phyloP scores from a whole-genome alignment of 2,329 filamentous ascomycete genomes.

The Chrysosphaeria jannelii region DNA sequence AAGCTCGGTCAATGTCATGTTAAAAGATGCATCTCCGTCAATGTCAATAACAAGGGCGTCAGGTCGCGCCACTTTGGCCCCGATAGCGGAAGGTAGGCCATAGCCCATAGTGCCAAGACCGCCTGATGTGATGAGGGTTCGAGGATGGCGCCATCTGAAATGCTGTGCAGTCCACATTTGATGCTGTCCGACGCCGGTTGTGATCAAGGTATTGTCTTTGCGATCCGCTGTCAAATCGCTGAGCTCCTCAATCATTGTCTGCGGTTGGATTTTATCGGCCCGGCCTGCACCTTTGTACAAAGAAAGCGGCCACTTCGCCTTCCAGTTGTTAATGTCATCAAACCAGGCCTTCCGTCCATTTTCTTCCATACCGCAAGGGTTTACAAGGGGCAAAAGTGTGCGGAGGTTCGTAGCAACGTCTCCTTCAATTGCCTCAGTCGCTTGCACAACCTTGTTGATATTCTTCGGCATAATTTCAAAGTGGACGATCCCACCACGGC shows the following conservation, averaged over 20 bases:
- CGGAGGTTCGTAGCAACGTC: constrained; percentile 60
- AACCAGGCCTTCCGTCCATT: constrained; percentile 82
- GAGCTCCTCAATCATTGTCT: constrained; percentile 71
- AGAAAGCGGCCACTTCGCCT: constrained; percentile 60
- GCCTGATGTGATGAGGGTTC: constrained; percentile 87
- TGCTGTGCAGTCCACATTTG: constrained; percentile 98
- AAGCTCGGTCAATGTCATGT: constrained; percentile 93
- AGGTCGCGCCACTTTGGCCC: constrained; percentile 53
- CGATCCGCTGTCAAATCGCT: constrained; percentile 53
- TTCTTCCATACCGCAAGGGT: constrained; percentile 27
- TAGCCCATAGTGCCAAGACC: constrained; percentile 91
- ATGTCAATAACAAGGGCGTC: constrained; percentile 81
- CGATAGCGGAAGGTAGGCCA: constrained; percentile 80
- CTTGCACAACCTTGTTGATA: constrained; percentile 97
- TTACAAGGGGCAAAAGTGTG: constrained; percentile 41
- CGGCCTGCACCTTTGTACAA: constrained; percentile 52
- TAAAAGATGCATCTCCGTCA: constrained; percentile 94
- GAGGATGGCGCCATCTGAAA: constrained; percentile 76
- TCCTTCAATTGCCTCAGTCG: constrained; percentile 81
- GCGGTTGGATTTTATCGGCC: constrained; percentile 69
- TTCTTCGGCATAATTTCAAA: constrained; percentile 99
- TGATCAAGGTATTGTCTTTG: constrained; percentile 63
- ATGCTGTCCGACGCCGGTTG: constrained; percentile 88
- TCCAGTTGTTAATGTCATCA: constrained; percentile 67
- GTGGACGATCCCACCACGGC: constrained; percentile 79